phyloP scores from a whole-genome alignment of 2,329 filamentous ascomycete genomes.

The Nothomitra cinnamomea region DNA sequence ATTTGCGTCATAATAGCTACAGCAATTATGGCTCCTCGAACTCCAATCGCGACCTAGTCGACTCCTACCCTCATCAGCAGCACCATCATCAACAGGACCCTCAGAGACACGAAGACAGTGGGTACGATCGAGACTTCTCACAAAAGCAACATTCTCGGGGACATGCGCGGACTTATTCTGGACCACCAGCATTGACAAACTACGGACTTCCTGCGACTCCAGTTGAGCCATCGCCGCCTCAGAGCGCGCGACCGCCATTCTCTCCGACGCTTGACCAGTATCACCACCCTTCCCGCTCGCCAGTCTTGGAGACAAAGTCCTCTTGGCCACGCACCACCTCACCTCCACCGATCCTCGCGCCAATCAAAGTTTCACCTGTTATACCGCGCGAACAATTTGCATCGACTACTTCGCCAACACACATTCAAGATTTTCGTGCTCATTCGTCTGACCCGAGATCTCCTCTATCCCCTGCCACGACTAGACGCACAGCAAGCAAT shows the following conservation, averaged over 20 bases:
- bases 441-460: not conserved
- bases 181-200: not conserved
- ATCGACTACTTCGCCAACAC: not conserved
- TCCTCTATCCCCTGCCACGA: not conserved
- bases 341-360: constrained; percentile 4
- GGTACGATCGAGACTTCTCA: not conserved
- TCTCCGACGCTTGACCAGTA: constrained; percentile 31
- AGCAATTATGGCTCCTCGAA: not conserved
- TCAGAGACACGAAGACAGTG: not conserved
- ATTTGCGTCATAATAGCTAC: constrained; percentile 2
- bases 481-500: not conserved
- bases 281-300: constrained; percentile 27
- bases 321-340: constrained; percentile 2
- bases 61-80: constrained; percentile 2
- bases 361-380: constrained; percentile 3
- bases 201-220: constrained; percentile 14
- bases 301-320: constrained; percentile 20
- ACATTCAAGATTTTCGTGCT: not conserved
- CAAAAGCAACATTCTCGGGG: not conserved
- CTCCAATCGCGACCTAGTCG: not conserved
- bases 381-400: not conserved
- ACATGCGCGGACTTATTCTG: not conserved
- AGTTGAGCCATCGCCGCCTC: constrained; percentile 24
- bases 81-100: constrained; percentile 7
- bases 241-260: constrained; percentile 16